Evolutionary conservation across 2,329 filamentous ascomycete species (phyloP), one percentile per base, ranked within the genome.

Genomic region (Aspergillus persii): DNA sequence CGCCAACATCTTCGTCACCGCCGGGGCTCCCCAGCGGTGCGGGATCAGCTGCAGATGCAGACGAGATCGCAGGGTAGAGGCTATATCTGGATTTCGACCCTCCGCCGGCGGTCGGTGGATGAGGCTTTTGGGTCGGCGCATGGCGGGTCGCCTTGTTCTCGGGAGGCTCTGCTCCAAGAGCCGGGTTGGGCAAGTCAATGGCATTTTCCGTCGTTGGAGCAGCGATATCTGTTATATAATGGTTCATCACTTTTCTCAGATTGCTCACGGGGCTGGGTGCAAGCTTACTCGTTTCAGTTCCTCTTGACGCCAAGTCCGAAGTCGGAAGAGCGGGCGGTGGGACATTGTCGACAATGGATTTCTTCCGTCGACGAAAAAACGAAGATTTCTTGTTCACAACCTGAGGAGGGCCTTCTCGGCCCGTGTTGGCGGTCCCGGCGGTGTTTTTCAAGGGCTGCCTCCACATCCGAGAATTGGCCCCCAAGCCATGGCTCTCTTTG

Each of bases 341-440:
- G 26, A 85, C 82, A 49, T 75, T 72, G 63, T 96, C 92, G 12
- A 86, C 85, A 36, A 92, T 77, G 4, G 93, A 96, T 83, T 94
- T 96, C 84, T 98, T 98, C 63, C 93, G 86, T 60, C 95, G 85
- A 62, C 95, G 86, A 79, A 98, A 98, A 78, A 99, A 98, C 0
- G 92, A 94, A 1, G 94, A 96, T 3, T 91, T 86, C 75, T 97
- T 97, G 80, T 97, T 97, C 68, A 91, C 90, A 54, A 97, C 79
- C 48, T 76, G 77, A 30, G 73, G 73, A 11, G 70, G 66, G 44
- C 70, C 71, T 56, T 78, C 74, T 48, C 74, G 73, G 30, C 66
- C 59, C 18, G 69, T 56, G 53, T 68, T 64, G 33, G 55, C 60
- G 15, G 60, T 63, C 2, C 64, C 50, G 18, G 68, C 41, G 55